Base-by-base conservation (phyloP, 2,329 filamentous ascomycete genomes). In the Fusarium piperis region DNA sequence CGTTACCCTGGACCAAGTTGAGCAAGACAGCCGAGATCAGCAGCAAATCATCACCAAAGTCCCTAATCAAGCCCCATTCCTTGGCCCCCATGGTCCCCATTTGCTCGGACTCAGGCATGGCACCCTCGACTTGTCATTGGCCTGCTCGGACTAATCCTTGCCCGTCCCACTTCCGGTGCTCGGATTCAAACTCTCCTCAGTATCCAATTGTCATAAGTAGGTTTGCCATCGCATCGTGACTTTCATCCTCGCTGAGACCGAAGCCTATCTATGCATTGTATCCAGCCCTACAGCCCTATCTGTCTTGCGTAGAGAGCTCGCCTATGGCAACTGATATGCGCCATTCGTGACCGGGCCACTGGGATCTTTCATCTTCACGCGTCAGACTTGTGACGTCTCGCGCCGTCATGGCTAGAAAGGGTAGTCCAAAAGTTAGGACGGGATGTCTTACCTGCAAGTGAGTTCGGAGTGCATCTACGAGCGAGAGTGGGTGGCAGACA, bases 391-490 rank as follows among this genome's bases (percentile, higher is more conserved):
- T 1, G 51, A 55, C 32, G 32, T 26, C 20, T 38, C 32, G 20
- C 2, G 16, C 20, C 32, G 32, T 28, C 52, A 60, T 60, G 58
- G 32, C 58, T 12, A 60, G 58, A 53, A 60, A 60, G 13, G 58
- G 58, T 8, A 60, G 32, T n/a, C 20, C 23, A 12, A 60, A 60
- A 28, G 58, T 60, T 12, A 52, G 58, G 35, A 60, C 65, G 10
- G 56, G 56, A 16, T 67, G 65, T 20, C 28, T 48, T n/a, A 67
- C 55, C 8, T 67, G 62, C 56, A 67, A 59, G 65, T 66, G 30
- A 56, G 48, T 62, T 35, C 4, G 8, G 18, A 18, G 20, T 23
- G 20, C 15, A 33, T 6, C 20, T 4, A 35, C 15, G 18, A 16
- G n/a, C 15, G 20, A 36, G 18, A 16, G 16, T 28, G 16, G 38